phyloP scores from a whole-genome alignment of 805 yeast species.

The Schizosaccharomyces pombe region DNA sequence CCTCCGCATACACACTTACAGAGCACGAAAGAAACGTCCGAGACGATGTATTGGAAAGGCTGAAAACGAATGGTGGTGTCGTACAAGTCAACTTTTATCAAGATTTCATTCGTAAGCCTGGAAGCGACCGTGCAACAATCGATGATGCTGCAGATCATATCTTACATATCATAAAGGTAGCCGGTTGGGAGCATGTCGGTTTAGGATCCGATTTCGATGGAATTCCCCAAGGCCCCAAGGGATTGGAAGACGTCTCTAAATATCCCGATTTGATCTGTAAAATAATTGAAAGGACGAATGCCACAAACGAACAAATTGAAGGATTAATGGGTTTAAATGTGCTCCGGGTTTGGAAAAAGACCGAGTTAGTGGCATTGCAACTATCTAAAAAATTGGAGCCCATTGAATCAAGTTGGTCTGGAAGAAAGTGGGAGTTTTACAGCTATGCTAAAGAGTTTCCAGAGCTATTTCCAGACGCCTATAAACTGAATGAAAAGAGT shows the following conservation, averaged over 20 bases:
- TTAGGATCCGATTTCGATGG: constrained; percentile 29
- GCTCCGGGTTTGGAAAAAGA: constrained; percentile 24
- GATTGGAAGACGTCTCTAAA: constrained; percentile 31
- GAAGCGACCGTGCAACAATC: constrained; percentile 16
- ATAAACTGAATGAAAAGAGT: too few relatives aligned
- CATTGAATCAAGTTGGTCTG: too few relatives aligned
- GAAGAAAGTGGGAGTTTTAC: too few relatives aligned
- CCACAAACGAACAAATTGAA: constrained; percentile 23
- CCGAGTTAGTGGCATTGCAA: too few relatives aligned
- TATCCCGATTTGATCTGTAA: constrained; percentile 26
- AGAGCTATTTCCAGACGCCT: too few relatives aligned
- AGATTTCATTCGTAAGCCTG: constrained; percentile 14
- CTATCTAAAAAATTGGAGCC: too few relatives aligned
- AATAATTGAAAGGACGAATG: constrained; percentile 16
- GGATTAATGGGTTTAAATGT: constrained; percentile 26
- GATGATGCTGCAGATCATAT: constrained; percentile 27
- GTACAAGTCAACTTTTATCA: constrained; percentile 26
- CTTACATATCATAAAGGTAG: constrained; percentile 20
- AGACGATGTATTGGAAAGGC: constrained; percentile 22
- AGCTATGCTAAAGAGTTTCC: too few relatives aligned
- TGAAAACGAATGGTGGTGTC: constrained; percentile 25
- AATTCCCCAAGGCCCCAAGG: constrained; percentile 25
- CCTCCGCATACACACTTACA: constrained; percentile 21
- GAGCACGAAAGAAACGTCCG: constrained; percentile 25
- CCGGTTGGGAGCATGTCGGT: constrained; percentile 31